These are phyloP conservation scores for Bolboschoenus planiculmis DNA, from an alignment of 176 grass and related monocot genomes.

Conservation along the genomic window DNA sequence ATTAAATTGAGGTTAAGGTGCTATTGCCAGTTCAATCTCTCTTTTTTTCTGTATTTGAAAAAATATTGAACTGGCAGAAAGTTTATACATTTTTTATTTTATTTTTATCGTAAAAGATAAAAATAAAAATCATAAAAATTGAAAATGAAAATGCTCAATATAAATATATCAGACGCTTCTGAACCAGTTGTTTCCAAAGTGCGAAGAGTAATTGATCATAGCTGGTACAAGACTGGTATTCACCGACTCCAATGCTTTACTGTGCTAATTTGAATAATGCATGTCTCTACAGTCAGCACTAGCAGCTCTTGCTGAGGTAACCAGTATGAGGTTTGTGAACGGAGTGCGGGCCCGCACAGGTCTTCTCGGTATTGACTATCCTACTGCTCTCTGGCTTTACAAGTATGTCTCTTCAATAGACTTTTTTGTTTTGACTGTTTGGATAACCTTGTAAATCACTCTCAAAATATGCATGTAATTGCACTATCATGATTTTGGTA, in stretches of 20 bases:
- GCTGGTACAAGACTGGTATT: not conserved
- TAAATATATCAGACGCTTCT: no score
- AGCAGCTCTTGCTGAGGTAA: slow-evolving; percentile 76
- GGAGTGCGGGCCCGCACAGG: slow-evolving; percentile 63
- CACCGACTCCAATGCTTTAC: not conserved
- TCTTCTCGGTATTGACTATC: slow-evolving; percentile 92
- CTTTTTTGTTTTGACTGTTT: not conserved
- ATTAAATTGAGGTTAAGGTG: not conserved
- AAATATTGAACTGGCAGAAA: not conserved
- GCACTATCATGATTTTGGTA: not conserved
- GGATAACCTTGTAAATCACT: not conserved
- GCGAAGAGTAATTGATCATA: no score
- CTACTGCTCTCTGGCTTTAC: slow-evolving; percentile 81
- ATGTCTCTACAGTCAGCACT: slow-evolving; percentile 47
- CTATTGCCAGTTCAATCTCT: no score
- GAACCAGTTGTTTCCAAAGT: no score
- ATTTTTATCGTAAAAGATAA: no score
- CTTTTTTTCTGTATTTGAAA: no score
- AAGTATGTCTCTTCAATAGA: slow-evolving; percentile 28
- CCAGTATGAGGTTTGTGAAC: slow-evolving; percentile 93
- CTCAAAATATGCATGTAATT: not conserved
- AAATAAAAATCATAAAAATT: no score
- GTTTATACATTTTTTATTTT: no score
- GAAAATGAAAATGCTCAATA: no score
- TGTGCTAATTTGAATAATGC: slow-evolving; percentile 20